phyloP scores from a whole-genome alignment of 441 rosid genomes.

The Dalechampia spathulata region DNA sequence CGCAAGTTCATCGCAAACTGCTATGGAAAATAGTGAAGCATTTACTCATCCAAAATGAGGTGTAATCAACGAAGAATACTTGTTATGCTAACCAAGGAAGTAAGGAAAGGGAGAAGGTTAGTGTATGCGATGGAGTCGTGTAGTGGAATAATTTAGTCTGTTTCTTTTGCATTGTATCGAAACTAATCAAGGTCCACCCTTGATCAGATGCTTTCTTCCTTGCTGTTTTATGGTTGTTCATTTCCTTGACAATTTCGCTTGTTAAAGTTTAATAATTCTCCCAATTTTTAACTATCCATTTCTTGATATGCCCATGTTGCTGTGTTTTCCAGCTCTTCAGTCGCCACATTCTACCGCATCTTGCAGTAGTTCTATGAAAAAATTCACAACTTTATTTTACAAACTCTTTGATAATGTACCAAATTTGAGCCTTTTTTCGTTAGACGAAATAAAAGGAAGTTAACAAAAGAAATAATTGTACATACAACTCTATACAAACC shows the following conservation, averaged over 20 bases:
- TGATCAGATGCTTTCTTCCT: neutral
- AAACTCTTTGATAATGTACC: no score
- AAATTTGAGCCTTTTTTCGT: no score
- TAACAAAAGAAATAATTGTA: no score
- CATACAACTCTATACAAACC: no score
- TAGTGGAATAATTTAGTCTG: neutral
- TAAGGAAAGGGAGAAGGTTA: constrained; percentile 7
- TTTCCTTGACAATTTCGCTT: neutral
- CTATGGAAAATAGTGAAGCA: constrained; percentile 24
- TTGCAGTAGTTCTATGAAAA: no score
- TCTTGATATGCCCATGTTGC: no score
- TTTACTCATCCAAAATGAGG: constrained; percentile 28
- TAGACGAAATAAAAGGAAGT: no score
- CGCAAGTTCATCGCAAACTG: constrained; percentile 24
- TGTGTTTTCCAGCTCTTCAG: no score
- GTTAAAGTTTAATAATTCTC: no score
- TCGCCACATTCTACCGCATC: no score
- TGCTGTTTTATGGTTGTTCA: neutral
- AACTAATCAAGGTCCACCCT: neutral
- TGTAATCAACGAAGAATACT: neutral
- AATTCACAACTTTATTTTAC: no score
- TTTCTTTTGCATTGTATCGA: neutral
- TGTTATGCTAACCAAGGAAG: constrained; percentile 2
- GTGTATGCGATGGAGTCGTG: neutral
- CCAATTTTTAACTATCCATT: no score